Conservation (phyloP, 805 yeast genomes). For the Pichia kluyveri region DNA sequence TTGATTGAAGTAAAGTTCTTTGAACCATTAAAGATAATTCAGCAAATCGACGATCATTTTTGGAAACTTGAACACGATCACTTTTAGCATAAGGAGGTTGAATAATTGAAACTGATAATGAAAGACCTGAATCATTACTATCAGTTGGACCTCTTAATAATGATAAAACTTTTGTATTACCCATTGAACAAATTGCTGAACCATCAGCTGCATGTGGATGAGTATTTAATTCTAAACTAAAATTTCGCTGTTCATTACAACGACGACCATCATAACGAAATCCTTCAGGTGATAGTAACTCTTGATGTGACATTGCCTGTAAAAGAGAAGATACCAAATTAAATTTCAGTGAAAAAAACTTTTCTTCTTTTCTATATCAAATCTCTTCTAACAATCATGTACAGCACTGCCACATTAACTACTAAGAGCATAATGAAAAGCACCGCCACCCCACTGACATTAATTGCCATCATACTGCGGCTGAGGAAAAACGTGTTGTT, state of each 20-base stretch:
- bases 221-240: constrained; percentile 75
- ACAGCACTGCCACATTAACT: too few relatives aligned
- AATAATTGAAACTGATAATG: constrained; percentile 53
- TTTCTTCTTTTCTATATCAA: too few relatives aligned
- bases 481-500: too few relatives aligned
- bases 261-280: constrained; percentile 88
- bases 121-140: constrained; percentile 49
- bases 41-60: constrained; percentile 59
- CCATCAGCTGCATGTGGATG: constrained; percentile 88
- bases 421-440: too few relatives aligned
- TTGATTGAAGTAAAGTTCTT: constrained; percentile 65
- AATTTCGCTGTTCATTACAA: constrained; percentile 84
- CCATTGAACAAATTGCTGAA: constrained; percentile 85
- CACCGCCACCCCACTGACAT: too few relatives aligned
- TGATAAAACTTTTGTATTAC: constrained; percentile 82
- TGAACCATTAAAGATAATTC: constrained; percentile 61
- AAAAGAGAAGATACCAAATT: not conserved
- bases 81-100: constrained; percentile 76
- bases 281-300: constrained; percentile 93
- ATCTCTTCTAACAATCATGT: too few relatives aligned
- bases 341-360: not conserved
- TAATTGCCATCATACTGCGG: too few relatives aligned
- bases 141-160: constrained; percentile 87
- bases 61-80: constrained; percentile 59
- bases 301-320: constrained; percentile 37